Evolutionary conservation across 2,329 filamentous ascomycete genomes (phyloP).

Genomic region (Verticillium alfalfae): DNA sequence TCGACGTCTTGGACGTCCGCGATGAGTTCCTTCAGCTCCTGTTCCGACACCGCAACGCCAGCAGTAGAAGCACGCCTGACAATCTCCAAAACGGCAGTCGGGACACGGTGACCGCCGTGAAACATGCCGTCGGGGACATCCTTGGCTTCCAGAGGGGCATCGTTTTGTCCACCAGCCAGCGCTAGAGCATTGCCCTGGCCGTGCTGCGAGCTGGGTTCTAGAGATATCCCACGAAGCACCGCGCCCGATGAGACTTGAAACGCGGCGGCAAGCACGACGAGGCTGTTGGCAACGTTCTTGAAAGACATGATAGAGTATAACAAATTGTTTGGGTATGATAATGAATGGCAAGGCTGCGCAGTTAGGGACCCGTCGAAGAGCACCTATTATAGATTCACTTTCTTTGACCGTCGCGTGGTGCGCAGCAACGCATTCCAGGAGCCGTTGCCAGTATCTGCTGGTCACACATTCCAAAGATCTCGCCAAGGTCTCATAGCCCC

Average conservation of each 20-base stretch:
- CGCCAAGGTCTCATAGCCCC: not conserved
- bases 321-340: not conserved
- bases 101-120: not conserved
- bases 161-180: not conserved
- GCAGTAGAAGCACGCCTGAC: not conserved
- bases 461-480: slow-evolving; percentile 3
- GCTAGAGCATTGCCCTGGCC: not conserved
- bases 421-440: slow-evolving; percentile 12
- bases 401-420: not conserved
- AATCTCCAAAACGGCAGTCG: not conserved
- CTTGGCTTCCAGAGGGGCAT: not conserved
- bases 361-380: slow-evolving; percentile 3
- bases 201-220: not conserved
- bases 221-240: slow-evolving; percentile 5
- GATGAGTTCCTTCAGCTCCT: slow-evolving; percentile 1
- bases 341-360: not conserved
- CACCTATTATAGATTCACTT: slow-evolving; percentile 9
- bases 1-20: slow-evolving; percentile 5
- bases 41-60: not conserved
- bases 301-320: slow-evolving; percentile 8
- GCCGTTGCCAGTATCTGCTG: slow-evolving; percentile 1
- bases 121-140: not conserved
- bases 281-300: slow-evolving; percentile 4
- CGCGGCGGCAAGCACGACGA: slow-evolving; percentile 6
- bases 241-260: slow-evolving; percentile 9